These are phyloP conservation scores for Dunaliella primolecta DNA, from an alignment of 139 green algal species.

Conservation along the genomic window DNA sequence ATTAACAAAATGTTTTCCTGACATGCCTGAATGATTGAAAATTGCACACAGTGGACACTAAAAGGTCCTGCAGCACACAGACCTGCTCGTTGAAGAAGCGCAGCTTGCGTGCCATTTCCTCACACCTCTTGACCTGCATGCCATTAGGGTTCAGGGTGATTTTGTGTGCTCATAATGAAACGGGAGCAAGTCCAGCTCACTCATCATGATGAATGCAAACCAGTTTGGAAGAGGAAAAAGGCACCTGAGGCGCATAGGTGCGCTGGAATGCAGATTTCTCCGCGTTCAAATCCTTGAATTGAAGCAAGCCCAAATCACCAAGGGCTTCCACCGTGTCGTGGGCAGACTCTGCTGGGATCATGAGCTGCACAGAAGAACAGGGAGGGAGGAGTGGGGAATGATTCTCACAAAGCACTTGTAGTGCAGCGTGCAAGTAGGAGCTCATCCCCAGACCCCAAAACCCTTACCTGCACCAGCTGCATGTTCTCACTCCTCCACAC, in stretches of 20 bases:
- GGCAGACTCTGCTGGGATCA: conserved; percentile 93
- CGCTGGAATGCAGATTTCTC: conserved; percentile 91
- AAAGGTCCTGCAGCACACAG: too few relatives aligned
- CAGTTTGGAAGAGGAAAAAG: background rate
- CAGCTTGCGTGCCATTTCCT: conserved; percentile 94
- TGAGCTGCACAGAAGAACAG: conserved; percentile 71
- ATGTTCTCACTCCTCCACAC: conserved; percentile 91
- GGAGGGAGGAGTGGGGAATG: background rate
- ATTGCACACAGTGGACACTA: too few relatives aligned
- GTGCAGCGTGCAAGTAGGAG: background rate
- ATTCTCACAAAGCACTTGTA: background rate
- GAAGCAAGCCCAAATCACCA: conserved; percentile 83
- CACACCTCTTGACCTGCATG: conserved; percentile 92
- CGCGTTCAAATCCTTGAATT: conserved; percentile 92
- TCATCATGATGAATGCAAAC: too few relatives aligned
- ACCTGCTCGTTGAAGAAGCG: conserved; percentile 91
- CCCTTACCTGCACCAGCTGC: conserved; percentile 87
- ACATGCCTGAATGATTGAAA: too few relatives aligned
- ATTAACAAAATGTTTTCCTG: background rate
- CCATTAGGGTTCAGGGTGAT: too few relatives aligned
- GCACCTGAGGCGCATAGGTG: conserved; percentile 87
- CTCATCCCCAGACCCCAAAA: background rate
- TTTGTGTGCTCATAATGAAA: too few relatives aligned
- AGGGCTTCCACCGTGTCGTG: conserved; percentile 87
- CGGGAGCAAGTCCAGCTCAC: too few relatives aligned